Conservation (phyloP, 805 yeast genomes). For the Starmerella roubikii region DNA sequence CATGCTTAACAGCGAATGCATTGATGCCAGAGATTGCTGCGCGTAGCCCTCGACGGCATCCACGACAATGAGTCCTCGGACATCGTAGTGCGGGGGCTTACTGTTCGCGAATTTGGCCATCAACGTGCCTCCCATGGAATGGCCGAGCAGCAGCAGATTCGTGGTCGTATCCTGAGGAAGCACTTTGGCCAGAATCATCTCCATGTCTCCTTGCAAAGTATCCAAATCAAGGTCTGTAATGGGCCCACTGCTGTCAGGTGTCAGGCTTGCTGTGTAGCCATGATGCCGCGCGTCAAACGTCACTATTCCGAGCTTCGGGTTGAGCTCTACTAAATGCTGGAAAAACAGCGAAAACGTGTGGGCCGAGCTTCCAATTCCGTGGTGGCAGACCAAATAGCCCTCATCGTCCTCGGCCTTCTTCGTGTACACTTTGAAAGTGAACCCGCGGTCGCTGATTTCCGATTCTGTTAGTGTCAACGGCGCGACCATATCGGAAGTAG, state of each 20-base stretch:
- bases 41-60: constrained; percentile 96
- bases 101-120: constrained; percentile 38
- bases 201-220: constrained; percentile 46
- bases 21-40: constrained; percentile 46
- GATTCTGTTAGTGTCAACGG: background rate
- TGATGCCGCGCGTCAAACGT: constrained; percentile 80
- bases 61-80: constrained; percentile 61
- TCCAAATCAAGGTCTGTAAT: constrained; percentile 32
- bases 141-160: constrained; percentile 57
- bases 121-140: constrained; percentile 86
- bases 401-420: constrained; percentile 5
- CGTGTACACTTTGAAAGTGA: constrained; percentile 7
- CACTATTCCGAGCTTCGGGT: constrained; percentile 45
- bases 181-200: constrained; percentile 28
- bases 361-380: constrained; percentile 91
- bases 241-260: constrained; percentile 23
- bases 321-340: constrained; percentile 25
- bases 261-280: constrained; percentile 31
- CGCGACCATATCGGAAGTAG: too few relatives aligned
- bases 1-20: constrained; percentile 50
- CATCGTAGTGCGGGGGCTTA: constrained; percentile 3
- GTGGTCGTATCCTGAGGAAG: constrained; percentile 25
- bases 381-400: constrained; percentile 56
- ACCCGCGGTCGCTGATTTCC: constrained; percentile 5
- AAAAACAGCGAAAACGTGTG: constrained; percentile 55